Evolutionary conservation across 2,329 filamentous ascomycete genomes (phyloP).

Genomic region (Fusarium sp.): DNA sequence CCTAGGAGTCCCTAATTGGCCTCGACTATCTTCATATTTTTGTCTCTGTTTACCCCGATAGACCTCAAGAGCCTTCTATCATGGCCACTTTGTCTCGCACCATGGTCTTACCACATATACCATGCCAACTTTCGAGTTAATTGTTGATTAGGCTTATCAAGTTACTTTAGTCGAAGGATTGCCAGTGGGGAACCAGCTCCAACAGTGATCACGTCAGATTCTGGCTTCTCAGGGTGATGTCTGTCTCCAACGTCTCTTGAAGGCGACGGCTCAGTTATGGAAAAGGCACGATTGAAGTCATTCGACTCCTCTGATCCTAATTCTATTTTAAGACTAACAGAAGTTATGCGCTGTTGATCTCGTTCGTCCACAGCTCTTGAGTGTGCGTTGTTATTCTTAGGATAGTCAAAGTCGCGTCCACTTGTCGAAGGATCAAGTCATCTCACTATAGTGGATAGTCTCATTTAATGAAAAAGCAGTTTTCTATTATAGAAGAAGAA

Average conservation of each 20-base stretch:
- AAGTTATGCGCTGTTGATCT: not conserved
- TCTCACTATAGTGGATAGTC: not conserved
- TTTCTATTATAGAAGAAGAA: fast-evolving
- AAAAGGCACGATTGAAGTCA: fast-evolving
- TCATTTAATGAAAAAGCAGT: not conserved
- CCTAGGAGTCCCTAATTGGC: fast-evolving
- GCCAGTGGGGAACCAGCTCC: not conserved
- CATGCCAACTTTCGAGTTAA: no score
- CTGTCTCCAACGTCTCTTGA: no score
- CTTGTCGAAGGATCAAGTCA: not conserved
- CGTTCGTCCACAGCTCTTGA: fast-evolving
- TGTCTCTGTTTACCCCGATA: fast-evolving
- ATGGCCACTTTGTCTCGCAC: fast-evolving
- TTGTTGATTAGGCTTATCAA: not conserved
- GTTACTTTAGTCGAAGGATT: not conserved
- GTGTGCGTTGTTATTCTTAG: not conserved
- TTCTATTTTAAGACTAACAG: fast-evolving
- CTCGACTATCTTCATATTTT: no score
- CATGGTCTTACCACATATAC: fast-evolving
- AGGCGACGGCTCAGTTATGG: not conserved
- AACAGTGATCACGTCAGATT: conserved; percentile 5
- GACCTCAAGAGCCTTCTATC: not conserved
- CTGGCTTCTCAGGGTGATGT: not conserved
- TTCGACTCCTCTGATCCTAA: fast-evolving
- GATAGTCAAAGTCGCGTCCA: not conserved